Conservation (phyloP, 2,329 filamentous ascomycete genomes). For the Nemania abortiva region DNA sequence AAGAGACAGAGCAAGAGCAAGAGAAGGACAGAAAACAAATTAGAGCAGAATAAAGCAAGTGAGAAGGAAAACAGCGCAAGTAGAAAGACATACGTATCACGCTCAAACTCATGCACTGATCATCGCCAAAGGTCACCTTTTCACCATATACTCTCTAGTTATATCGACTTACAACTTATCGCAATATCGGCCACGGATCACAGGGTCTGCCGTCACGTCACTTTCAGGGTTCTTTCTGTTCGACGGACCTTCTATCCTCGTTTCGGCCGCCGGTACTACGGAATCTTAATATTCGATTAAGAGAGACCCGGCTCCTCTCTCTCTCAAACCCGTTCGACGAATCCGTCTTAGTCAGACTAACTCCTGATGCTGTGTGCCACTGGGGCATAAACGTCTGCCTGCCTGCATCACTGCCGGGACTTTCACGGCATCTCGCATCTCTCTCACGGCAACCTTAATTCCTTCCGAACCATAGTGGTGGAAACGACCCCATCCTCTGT, state of each 20-base stretch:
- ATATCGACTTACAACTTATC: conserved; percentile 10
- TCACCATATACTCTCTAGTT: conserved; percentile 7
- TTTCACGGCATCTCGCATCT: conserved; percentile 35
- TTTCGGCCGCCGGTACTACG: conserved; percentile 15
- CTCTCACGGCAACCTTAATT: conserved; percentile 39
- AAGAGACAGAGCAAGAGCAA: not conserved
- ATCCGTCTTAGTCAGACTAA: conserved; percentile 37
- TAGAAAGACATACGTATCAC: conserved; percentile 7
- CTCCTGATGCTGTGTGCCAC: conserved; percentile 26
- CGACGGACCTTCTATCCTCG: conserved; percentile 14
- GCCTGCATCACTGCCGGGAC: conserved; percentile 36
- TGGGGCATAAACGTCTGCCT: conserved; percentile 28
- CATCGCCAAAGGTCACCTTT: not conserved
- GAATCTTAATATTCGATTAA: conserved; percentile 31
- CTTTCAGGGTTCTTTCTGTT: conserved; percentile 7
- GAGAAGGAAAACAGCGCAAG: not conserved
- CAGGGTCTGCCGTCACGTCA: conserved; percentile 16
- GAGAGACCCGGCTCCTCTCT: conserved; percentile 2
- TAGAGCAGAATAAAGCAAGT: not conserved
- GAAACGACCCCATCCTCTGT: conserved; percentile 24
- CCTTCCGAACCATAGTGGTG: conserved; percentile 34
- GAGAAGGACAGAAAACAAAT: not conserved
- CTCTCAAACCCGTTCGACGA: conserved; percentile 23
- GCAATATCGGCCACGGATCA: conserved; percentile 21
- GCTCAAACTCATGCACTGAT: not conserved